phyloP scores from a whole-genome alignment of 306 rosid genomes.

The Trichosanthes truncata region DNA sequence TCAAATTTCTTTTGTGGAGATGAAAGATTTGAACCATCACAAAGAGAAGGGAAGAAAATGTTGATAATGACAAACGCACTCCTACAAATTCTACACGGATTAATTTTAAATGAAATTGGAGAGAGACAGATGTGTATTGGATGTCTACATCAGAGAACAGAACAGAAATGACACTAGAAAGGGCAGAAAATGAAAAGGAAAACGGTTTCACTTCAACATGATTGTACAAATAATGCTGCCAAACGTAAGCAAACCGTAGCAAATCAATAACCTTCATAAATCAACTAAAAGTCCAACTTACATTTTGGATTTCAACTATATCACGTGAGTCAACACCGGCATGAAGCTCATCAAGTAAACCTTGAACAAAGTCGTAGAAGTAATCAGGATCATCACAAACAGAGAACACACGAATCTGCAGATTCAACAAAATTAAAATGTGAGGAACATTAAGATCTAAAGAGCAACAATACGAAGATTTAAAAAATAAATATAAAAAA shows the following conservation, averaged over 20 bases:
- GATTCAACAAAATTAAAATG: slow-evolving; percentile 16
- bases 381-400: slow-evolving; percentile 89
- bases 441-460: neutral
- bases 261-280: neutral
- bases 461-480: slow-evolving; percentile 9
- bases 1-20: neutral
- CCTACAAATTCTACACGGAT: neutral
- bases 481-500: neutral
- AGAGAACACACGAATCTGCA: slow-evolving; percentile 72
- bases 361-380: slow-evolving; percentile 71
- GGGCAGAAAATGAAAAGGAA: neutral
- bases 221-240: neutral
- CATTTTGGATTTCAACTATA: slow-evolving; percentile 57
- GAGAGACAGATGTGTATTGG: neutral
- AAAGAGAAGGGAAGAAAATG: neutral
- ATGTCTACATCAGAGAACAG: neutral
- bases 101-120: neutral
- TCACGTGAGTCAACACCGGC: slow-evolving; percentile 64
- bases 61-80: neutral
- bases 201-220: neutral
- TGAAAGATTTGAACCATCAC: neutral
- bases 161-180: neutral
- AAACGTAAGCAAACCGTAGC: neutral
- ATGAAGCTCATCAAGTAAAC: slow-evolving; percentile 70
- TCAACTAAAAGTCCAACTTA: slow-evolving; percentile 27